Percentiles rank a stretch among this genome's conserved stretches.
phyloP scores from a whole-genome alignment of 306 rosid species.

The Astragalus membranaceus region DNA sequence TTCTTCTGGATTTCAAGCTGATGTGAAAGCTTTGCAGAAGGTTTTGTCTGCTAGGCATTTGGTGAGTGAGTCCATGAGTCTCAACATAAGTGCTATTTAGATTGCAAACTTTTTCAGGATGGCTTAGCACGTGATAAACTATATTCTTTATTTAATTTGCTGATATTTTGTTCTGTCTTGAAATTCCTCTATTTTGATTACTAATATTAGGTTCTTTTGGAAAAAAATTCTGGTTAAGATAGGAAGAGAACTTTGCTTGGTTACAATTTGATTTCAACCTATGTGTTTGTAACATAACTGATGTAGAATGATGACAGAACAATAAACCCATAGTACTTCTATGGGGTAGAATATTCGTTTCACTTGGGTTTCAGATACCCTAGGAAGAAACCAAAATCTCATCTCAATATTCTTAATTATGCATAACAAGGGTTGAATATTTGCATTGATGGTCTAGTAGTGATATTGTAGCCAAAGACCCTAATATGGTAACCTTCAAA shows the following conservation, averaged over 20 bases:
- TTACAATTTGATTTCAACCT: not conserved
- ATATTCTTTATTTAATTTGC: not conserved
- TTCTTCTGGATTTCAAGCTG: slow-evolving; percentile 95
- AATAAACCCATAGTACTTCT: not conserved
- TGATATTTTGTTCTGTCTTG: not conserved
- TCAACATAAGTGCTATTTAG: not conserved
- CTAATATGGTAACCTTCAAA: not conserved
- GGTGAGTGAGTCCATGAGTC: slow-evolving; percentile 51
- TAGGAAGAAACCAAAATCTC: not conserved
- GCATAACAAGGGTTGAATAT: not conserved
- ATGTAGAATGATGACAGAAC: not conserved
- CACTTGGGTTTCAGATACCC: not conserved
- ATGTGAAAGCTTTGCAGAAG: slow-evolving; percentile 85
- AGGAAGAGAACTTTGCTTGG: not conserved
- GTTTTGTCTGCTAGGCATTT: slow-evolving; percentile 68
- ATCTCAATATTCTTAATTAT: not conserved
- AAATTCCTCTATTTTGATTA: not conserved
- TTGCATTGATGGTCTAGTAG: not conserved
- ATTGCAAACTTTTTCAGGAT: not conserved
- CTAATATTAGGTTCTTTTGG: not conserved
- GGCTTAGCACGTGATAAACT: not conserved
- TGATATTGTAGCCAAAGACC: not conserved
- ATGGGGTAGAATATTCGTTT: not conserved
- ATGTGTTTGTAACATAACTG: not conserved
- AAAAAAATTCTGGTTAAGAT: not conserved